Conservation (phyloP, 208 protist genomes). For the Sergeia podlipaevii region DNA sequence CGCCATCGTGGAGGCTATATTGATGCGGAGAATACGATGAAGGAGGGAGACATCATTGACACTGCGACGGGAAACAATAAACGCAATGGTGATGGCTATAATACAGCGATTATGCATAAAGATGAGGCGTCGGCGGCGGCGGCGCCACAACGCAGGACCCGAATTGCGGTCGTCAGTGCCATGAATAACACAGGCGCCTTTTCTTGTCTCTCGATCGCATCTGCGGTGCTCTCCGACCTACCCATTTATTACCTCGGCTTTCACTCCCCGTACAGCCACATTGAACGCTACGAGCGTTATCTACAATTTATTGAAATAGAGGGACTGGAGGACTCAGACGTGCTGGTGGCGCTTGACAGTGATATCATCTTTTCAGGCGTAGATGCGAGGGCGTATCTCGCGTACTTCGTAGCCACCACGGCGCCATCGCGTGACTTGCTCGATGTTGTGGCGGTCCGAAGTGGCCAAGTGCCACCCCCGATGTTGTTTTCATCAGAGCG, state of each 20-base stretch:
- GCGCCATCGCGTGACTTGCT: slow-evolving; percentile 15
- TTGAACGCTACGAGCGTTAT: slow-evolving; percentile 19
- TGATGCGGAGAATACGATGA: no score
- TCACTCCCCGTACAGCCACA: slow-evolving; percentile 22
- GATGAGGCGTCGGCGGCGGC: no score
- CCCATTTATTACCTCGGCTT: slow-evolving; percentile 19
- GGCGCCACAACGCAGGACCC: no score
- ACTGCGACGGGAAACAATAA: no score
- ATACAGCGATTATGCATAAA: no score
- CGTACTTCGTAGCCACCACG: slow-evolving; percentile 24
- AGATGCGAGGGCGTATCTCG: slow-evolving; percentile 30
- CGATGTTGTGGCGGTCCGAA: slow-evolving; percentile 28
- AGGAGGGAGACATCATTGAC: no score
- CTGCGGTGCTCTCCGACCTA: slow-evolving; percentile 20
- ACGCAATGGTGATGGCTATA: no score
- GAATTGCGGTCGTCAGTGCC: background rate
- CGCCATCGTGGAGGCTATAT: no score
- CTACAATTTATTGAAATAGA: slow-evolving; percentile 22
- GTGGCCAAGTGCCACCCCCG: slow-evolving; percentile 23
- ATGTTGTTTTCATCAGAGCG: slow-evolving; percentile 10
- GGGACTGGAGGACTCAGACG: slow-evolving; percentile 23
- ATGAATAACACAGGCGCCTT: background rate
- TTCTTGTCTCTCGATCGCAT: slow-evolving; percentile 11
- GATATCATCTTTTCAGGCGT: slow-evolving; percentile 29
- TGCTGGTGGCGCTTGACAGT: slow-evolving; percentile 28